Evolutionary conservation across 2,329 filamentous ascomycete genomes (phyloP), one percentile per base, ranked within the genome.

Genomic region (Endoconidiophora laricicola): DNA sequence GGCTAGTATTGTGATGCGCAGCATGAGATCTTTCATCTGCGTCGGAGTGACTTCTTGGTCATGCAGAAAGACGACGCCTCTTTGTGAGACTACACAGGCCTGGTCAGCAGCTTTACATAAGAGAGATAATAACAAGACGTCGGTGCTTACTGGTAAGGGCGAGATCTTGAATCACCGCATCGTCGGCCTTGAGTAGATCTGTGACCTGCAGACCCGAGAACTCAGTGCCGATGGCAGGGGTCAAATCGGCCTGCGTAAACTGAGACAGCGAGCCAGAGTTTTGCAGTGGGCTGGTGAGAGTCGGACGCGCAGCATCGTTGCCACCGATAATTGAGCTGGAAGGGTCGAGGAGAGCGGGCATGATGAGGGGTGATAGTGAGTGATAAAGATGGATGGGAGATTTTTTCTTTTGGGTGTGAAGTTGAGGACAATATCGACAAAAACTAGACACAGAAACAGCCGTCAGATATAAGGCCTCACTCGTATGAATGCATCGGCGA

Each of bases 21-120:
- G 67, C 33, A 75, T 72, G 0, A 83, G 63, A 22, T 70, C 61
- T 61, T 82, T 82, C 57, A 79, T 76, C 4, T 77, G 65, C 0
- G 74, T 72, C 55, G 79, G 71, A 55, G 67, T 68, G 4, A 79
- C 62, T 54, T 76, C 65, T 54, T 82, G 78, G 7, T 69, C 66
- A 12, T 78, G 72, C 60, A 81, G 78, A 62, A 81, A 79, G 39
- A 81, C 76, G 2, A 81, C 78, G 1, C 76, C 76, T 12, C 78
- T 69, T 54, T 74, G 70, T 1, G 77, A 78, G 54, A 80, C 75
- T 78, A 44, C n/a, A 48, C 14, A 38, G 14, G 14, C 18, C n/a
- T 7, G 10, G 16, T 43, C 18, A 36, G 20, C 2, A 23, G 7
- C 23, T 9, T 46, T 12, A 1, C 24, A 48, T 1, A 2, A 33